Percentiles rank a stretch among this genome's conserved stretches.
Conservation (phyloP, 306 rosid species). For the Citrullus colocynthis region DNA sequence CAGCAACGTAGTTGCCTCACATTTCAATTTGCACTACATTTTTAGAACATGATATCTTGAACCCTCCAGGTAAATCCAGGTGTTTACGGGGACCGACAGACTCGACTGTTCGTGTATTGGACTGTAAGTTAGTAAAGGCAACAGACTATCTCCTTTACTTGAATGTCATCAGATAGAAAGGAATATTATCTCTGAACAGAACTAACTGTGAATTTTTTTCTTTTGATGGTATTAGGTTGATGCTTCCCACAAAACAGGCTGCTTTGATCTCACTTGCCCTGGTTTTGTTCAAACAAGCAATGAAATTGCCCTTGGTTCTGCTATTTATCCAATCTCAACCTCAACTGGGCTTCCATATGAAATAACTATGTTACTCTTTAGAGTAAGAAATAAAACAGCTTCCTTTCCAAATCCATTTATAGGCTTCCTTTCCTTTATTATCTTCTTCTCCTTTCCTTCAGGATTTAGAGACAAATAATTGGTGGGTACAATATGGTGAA, state of each 20-base stretch:
- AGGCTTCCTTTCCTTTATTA: neutral
- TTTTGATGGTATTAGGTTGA: neutral
- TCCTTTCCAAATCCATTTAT: neutral
- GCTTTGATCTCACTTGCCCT: constrained; percentile 25
- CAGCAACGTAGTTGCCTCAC: neutral
- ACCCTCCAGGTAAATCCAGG: constrained; percentile 23
- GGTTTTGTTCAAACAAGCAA: constrained; percentile 20
- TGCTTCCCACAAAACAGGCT: constrained; percentile 18
- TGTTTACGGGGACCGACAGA: constrained; percentile 18
- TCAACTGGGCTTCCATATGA: constrained; percentile 15
- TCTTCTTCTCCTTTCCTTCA: neutral
- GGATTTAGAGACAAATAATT: constrained; percentile 40
- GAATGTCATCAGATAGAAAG: neutral
- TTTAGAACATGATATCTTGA: neutral
- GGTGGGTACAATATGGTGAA: constrained; percentile 65
- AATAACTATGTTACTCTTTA: constrained; percentile 15
- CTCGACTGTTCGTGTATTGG: constrained; percentile 21
- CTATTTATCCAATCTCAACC: constrained; percentile 16
- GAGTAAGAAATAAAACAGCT: constrained; percentile 6
- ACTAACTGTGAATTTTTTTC: neutral
- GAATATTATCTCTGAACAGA: neutral
- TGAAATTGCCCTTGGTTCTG: constrained; percentile 26
- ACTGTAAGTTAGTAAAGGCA: constrained; percentile 11
- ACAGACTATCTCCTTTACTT: neutral
- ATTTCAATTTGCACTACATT: neutral